phyloP scores from a whole-genome alignment of 148 eudicot genomes.

The Spergularia marina region DNA sequence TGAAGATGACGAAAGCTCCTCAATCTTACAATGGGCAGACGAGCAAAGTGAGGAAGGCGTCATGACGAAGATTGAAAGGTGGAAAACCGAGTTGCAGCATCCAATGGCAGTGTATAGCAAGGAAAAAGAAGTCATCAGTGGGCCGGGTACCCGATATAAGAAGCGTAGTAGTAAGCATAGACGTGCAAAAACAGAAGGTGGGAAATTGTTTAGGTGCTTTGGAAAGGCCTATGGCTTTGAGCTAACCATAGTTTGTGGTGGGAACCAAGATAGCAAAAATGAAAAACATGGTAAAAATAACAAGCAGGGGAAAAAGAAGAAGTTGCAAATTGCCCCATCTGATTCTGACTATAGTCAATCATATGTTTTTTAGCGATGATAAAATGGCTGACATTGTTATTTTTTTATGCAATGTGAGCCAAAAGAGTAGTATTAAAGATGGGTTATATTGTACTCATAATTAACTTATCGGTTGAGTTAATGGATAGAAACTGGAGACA shows the following conservation, averaged over 20 bases:
- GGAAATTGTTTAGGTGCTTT: slow-evolving; percentile 35
- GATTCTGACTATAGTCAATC: too few relatives aligned
- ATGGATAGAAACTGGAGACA: too few relatives aligned
- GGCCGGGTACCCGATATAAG: background rate
- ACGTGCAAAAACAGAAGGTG: slow-evolving; percentile 16
- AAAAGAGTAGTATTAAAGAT: too few relatives aligned
- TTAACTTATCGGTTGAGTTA: too few relatives aligned
- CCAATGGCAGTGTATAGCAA: background rate
- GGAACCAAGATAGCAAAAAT: slow-evolving; percentile 6
- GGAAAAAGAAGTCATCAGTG: background rate
- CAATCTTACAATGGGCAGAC: slow-evolving; percentile 44
- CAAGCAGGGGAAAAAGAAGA: slow-evolving; percentile 4
- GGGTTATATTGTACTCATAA: too few relatives aligned
- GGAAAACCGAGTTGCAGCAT: slow-evolving; percentile 38
- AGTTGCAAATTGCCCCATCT: too few relatives aligned
- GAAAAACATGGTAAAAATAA: slow-evolving; percentile 12
- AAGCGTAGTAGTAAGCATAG: slow-evolving; percentile 9
- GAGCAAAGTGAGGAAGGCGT: slow-evolving; percentile 40
- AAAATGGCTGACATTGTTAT: too few relatives aligned
- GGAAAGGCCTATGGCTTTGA: slow-evolving; percentile 42
- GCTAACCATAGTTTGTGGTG: slow-evolving; percentile 47
- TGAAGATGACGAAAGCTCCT: slow-evolving; percentile 42
- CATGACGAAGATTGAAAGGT: slow-evolving; percentile 41
- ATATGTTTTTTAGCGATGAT: too few relatives aligned
- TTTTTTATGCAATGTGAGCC: too few relatives aligned